phyloP scores from a whole-genome alignment of 2,329 filamentous ascomycete genomes.

The Tolypocladium inflatum region DNA sequence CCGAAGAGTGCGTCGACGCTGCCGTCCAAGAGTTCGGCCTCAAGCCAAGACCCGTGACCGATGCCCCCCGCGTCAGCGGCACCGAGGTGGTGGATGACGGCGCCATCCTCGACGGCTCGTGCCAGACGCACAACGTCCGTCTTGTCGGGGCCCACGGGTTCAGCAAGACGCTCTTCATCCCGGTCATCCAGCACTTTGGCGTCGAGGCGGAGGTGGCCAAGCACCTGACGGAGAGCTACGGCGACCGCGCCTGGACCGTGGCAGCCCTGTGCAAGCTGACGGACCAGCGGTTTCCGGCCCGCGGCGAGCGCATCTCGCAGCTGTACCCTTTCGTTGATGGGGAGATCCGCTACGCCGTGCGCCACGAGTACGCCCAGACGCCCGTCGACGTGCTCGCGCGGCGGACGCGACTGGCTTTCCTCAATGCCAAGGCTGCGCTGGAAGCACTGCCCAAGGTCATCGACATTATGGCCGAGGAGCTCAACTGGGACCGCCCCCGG shows the following conservation, averaged over 20 bases:
- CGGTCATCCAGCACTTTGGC: slow-evolving; percentile 86
- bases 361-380: slow-evolving; percentile 86
- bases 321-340: slow-evolving; percentile 89
- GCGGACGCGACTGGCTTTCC: slow-evolving; percentile 75
- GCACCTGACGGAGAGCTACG: slow-evolving; percentile 80
- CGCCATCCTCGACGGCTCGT: slow-evolving; percentile 53
- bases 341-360: slow-evolving; percentile 79
- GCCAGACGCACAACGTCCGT: slow-evolving; percentile 76
- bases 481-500: slow-evolving; percentile 64
- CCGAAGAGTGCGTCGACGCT: slow-evolving; percentile 78
- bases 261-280: slow-evolving; percentile 72
- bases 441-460: slow-evolving; percentile 79
- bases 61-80: slow-evolving; percentile 59
- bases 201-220: slow-evolving; percentile 87
- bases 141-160: slow-evolving; percentile 79
- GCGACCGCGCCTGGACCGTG: slow-evolving; percentile 87
- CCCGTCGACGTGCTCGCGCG: slow-evolving; percentile 82
- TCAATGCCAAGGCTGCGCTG: slow-evolving; percentile 84
- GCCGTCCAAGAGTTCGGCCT: slow-evolving; percentile 63
- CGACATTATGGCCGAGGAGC: slow-evolving; percentile 79
- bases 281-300: slow-evolving; percentile 69
- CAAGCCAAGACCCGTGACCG: slow-evolving; percentile 42
- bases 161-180: slow-evolving; percentile 86
- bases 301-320: slow-evolving; percentile 68
- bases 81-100: slow-evolving; percentile 62